These are phyloP conservation scores for Malania oleifera DNA, from an alignment of 164 flowering plant species.

Conservation along the genomic window DNA sequence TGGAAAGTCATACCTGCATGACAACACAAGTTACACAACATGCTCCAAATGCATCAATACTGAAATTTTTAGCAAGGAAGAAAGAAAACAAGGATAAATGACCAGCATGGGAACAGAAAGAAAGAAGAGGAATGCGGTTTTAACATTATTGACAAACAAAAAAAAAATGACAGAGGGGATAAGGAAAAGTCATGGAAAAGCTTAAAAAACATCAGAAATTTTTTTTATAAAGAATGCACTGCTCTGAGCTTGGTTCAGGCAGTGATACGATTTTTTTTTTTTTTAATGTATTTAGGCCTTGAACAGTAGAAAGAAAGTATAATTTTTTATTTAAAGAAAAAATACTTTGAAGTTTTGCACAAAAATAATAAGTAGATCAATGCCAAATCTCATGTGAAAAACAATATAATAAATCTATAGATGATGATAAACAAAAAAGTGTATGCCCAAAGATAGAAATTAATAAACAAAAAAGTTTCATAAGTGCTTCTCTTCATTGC, in stretches of 20 bases:
- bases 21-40: neutral
- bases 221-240: too few species aligned
- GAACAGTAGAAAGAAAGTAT: too few species aligned
- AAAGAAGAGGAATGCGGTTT: too few species aligned
- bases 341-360: too few species aligned
- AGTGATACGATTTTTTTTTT: too few species aligned
- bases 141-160: neutral
- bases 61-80: neutral
- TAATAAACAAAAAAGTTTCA: neutral
- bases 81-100: neutral
- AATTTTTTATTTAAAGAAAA: too few species aligned
- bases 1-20: conserved; percentile 82
- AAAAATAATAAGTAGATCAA: too few species aligned
- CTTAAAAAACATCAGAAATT: neutral
- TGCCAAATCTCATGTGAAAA: too few species aligned
- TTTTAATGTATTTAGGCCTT: too few species aligned
- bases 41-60: neutral
- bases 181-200: neutral
- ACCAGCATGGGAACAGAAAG: neutral
- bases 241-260: too few species aligned
- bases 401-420: too few species aligned
- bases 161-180: neutral
- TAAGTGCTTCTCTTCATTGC: neutral
- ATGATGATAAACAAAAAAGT: too few species aligned
- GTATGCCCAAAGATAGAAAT: neutral